These are phyloP conservation scores for Torrubiella hemipterigena DNA, from an alignment of 2,329 filamentous ascomycete species.

Conservation along the genomic window DNA sequence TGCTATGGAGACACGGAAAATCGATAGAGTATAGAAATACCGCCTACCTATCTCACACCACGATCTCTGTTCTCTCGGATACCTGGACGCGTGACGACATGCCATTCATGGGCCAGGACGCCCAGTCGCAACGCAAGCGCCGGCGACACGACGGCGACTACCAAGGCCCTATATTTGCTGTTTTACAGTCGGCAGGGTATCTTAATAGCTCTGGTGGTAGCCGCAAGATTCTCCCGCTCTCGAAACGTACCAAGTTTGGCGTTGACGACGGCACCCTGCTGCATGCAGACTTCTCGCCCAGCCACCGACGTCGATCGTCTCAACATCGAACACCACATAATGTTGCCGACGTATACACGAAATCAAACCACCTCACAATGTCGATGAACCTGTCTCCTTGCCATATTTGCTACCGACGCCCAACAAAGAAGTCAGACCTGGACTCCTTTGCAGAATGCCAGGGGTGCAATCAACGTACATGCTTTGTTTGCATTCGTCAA, in stretches of 20 bases:
- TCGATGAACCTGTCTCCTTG: slow-evolving; percentile 35
- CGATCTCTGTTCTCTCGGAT: no score
- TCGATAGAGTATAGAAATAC: no score
- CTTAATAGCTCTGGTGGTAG: no score
- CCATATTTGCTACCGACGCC: slow-evolving; percentile 55
- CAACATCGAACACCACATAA: background rate
- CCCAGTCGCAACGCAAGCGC: slow-evolving; percentile 6
- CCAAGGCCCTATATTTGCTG: background rate
- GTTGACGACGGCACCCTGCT: background rate
- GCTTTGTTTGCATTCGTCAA: slow-evolving; percentile 56
- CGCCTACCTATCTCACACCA: no score
- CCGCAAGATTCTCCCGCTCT: slow-evolving; percentile 1
- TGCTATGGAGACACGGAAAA: no score
- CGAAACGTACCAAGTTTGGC: background rate
- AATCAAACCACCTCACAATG: background rate
- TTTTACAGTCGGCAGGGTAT: background rate
- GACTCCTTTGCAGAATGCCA: slow-evolving; percentile 55
- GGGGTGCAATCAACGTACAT: slow-evolving; percentile 49
- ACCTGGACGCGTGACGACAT: no score
- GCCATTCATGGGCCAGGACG: slow-evolving; percentile 5
- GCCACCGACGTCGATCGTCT: background rate
- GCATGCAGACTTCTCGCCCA: background rate
- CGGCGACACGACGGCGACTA: slow-evolving; percentile 3
- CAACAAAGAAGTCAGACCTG: slow-evolving; percentile 52
- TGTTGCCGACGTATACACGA: background rate